Conservation (phyloP, 2,329 filamentous ascomycete genomes). For the Ophiosphaerella herpotricha region DNA sequence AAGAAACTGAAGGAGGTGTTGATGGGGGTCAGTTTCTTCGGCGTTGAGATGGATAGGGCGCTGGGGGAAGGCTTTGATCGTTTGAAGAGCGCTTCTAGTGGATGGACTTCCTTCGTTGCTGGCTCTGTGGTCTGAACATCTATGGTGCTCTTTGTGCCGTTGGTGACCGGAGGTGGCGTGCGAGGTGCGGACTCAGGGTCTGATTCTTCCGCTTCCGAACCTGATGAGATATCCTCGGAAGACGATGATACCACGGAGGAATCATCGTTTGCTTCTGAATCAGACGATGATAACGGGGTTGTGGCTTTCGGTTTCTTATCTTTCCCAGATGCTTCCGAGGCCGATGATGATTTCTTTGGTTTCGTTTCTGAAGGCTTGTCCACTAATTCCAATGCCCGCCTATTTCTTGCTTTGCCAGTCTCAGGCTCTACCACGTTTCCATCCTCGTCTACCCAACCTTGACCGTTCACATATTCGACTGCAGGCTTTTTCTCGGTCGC, state of each 20-base stretch:
- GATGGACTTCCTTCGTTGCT: conserved; percentile 65
- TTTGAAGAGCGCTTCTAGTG: conserved; percentile 92
- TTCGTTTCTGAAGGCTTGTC: conserved; percentile 27
- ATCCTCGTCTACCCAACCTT: conserved; percentile 83
- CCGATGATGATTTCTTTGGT: conserved; percentile 20
- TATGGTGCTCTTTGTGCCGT: conserved; percentile 16
- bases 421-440: conserved; percentile 74
- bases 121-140: conserved; percentile 20
- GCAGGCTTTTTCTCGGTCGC: conserved; percentile 53
- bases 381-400: conserved; percentile 39
- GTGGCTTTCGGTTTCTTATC: conserved; percentile 28
- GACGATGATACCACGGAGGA: conserved; percentile 46
- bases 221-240: conserved; percentile 33
- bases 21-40: conserved; percentile 47
- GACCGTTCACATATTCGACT: conserved; percentile 75
- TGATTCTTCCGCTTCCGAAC: conserved; percentile 19
- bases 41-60: conserved; percentile 37
- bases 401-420: conserved; percentile 41
- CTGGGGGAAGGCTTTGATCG: conserved; percentile 55
- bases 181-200: conserved; percentile 19
- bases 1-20: conserved; percentile 81
- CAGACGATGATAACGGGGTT: conserved; percentile 30
- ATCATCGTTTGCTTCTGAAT: conserved; percentile 29
- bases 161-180: conserved; percentile 14
- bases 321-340: conserved; percentile 22